These are phyloP conservation scores for Mycena indigotica DNA, from an alignment of 768 basidiomycete species.

Conservation along the genomic window DNA sequence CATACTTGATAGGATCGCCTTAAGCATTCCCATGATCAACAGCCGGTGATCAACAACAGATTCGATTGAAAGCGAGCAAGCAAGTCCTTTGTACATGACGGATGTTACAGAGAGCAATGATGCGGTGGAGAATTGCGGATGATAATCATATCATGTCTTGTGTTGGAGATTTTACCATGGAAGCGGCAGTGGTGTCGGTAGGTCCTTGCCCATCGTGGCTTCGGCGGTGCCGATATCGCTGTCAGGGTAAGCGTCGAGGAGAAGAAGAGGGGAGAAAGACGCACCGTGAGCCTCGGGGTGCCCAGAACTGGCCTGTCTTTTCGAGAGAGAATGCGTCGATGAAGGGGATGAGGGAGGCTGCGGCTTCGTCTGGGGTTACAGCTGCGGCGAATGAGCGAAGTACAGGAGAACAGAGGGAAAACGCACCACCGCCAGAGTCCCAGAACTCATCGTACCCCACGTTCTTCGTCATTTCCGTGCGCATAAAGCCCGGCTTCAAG, in stretches of 20 bases:
- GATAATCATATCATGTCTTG: too few relatives aligned
- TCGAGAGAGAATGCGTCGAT: slow-evolving; percentile 34
- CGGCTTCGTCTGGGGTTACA: slow-evolving; percentile 47
- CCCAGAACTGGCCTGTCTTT: slow-evolving; percentile 47
- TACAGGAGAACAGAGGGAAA: neutral
- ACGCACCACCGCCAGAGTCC: slow-evolving; percentile 45
- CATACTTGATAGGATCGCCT: too few relatives aligned
- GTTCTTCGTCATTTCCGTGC: slow-evolving; percentile 47
- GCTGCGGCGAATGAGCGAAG: slow-evolving; percentile 28
- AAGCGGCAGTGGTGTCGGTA: slow-evolving; percentile 41
- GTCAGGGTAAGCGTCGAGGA: neutral
- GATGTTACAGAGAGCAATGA: too few relatives aligned
- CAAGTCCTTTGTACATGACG: too few relatives aligned
- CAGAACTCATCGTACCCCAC: slow-evolving; percentile 48
- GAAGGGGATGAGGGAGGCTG: slow-evolving; percentile 40
- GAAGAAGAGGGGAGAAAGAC: neutral
- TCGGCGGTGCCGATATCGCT: slow-evolving; percentile 51
- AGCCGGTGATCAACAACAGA: too few relatives aligned
- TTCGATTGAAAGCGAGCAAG: too few relatives aligned
- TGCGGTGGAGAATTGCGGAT: too few relatives aligned
- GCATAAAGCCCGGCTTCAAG: slow-evolving; percentile 49
- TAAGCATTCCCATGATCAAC: too few relatives aligned
- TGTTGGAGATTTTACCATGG: slow-evolving; percentile 43
- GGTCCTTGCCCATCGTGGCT: slow-evolving; percentile 40
- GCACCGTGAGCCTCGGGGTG: slow-evolving; percentile 45